Base-by-base conservation (phyloP, 1,284 basidiomycete genomes). In the Earliella scabrosa region DNA sequence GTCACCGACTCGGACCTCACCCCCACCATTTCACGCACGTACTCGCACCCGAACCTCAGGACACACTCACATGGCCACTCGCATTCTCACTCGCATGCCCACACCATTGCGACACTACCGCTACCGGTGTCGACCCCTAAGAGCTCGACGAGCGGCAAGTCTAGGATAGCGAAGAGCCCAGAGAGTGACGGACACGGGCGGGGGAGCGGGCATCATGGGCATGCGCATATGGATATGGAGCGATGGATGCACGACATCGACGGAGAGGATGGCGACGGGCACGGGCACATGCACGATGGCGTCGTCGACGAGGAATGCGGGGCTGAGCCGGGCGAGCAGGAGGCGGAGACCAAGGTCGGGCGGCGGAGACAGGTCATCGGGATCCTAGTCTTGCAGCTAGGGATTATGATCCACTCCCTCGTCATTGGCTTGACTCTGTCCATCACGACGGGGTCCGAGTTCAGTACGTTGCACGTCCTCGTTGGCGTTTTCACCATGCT, bases 331-430 rank as follows among this genome's bases (percentile, higher is more conserved):
- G 60, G 55, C 23, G 66, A 67, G 29, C 29, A 31, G 14, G 67
- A 68, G 4, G 65, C 65, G 26, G 66, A 72, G 41, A 66, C 70
- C 2, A 73, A 63, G 56, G 68, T 86, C 4, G 83, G 83, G 10
- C 76, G 82, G 54, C 74, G 77, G 62, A 72, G 85, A 54, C 86
- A 87, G 66, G 73, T 88, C 32, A 77, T 89, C 49, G 83, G 86
- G 3, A 85, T 88, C 50, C 70, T 89, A 39, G 87, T 87, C 56
- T 73, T 91, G 10, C 87, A 91, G 81, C 66, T 88, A 1, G 89
- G 88, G 27, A 91, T 92, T 59, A 89, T 90, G 87, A 81, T 91
- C n/a, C 90, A 91, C 61, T 90, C 88, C 0, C 71, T 89, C n/a
- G 85, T 91, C 20, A 88, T 92, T 52, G 88, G 88, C 2, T 69